Percentiles rank a stretch among this genome's conserved stretches.
These are phyloP conservation scores for Geranium brycei DNA, from an alignment of 345 rosid genomes.

Conservation along the genomic window DNA sequence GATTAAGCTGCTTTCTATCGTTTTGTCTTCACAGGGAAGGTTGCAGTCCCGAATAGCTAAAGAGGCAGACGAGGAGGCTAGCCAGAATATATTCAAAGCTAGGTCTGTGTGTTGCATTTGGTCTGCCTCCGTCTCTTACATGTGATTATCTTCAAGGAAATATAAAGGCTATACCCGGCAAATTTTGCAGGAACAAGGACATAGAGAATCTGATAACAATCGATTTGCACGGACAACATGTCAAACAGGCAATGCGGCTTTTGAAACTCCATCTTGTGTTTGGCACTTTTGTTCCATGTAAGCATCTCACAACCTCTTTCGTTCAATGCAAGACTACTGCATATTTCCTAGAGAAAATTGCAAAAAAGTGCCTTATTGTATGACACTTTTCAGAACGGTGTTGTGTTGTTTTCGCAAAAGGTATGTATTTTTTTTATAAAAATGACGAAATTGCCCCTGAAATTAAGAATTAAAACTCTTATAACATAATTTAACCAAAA, in stretches of 20 bases:
- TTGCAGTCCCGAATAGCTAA: constrained; percentile 39
- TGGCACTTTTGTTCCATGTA: constrained; percentile 59
- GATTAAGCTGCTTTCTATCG: constrained; percentile 3
- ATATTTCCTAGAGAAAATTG: too few species aligned
- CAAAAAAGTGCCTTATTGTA: too few species aligned
- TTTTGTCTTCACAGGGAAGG: constrained; percentile 35
- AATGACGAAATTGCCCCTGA: too few species aligned
- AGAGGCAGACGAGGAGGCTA: constrained; percentile 77
- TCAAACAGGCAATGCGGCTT: constrained; percentile 69
- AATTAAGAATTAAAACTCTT: too few species aligned
- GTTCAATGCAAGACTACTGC: too few species aligned
- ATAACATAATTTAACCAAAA: too few species aligned
- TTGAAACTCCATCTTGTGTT: constrained; percentile 64
- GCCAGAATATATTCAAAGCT: constrained; percentile 66
- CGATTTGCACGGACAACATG: constrained; percentile 94
- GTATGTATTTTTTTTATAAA: too few species aligned
- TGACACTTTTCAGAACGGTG: too few species aligned
- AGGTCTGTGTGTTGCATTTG: constrained; percentile 36
- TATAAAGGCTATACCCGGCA: neutral
- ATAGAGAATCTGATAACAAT: constrained; percentile 75
- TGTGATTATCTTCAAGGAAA: constrained; percentile 4
- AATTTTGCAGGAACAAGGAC: constrained; percentile 54
- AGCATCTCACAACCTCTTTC: constrained; percentile 14
- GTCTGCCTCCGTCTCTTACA: neutral
- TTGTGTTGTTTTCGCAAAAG: too few species aligned